Conservation (phyloP, 1,284 basidiomycete genomes). For the Tranzscheliella williamsii region DNA sequence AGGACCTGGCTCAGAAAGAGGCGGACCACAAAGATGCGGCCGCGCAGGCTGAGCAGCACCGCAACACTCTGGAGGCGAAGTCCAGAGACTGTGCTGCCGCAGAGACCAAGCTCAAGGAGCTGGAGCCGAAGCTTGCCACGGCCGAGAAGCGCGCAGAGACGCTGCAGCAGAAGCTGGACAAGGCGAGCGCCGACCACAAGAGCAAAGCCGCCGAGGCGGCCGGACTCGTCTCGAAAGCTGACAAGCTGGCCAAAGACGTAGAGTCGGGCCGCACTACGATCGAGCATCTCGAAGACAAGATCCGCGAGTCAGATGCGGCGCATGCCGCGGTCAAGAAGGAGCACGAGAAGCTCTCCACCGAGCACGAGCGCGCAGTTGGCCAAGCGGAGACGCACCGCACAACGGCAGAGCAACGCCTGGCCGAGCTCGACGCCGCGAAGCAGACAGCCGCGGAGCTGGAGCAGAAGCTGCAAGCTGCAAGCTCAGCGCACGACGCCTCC, state of each 20-base stretch:
- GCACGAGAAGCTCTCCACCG: slow-evolving; percentile 6
- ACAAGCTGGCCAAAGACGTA: slow-evolving; percentile 6
- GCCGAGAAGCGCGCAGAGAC: slow-evolving; percentile 1
- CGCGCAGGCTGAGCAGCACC: background rate
- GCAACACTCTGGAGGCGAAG: background rate
- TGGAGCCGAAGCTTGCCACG: background rate
- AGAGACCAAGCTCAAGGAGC: background rate
- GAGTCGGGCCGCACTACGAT: background rate
- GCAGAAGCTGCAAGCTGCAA: background rate
- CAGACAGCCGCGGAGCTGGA: background rate
- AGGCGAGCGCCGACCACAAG: slow-evolving; percentile 4
- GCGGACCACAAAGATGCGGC: slow-evolving; percentile 1
- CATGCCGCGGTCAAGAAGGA: background rate
- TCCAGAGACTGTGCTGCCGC: background rate
- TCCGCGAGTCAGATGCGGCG: background rate
- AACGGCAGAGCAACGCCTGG: background rate
- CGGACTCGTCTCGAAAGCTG: slow-evolving; percentile 3
- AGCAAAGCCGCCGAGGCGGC: slow-evolving; percentile 3
- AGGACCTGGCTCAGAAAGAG: slow-evolving; percentile 6
- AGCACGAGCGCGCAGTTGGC: background rate
- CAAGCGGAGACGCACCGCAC: background rate
- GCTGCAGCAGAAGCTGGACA: slow-evolving; percentile 5
- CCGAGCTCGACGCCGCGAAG: background rate
- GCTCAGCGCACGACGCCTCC: background rate
- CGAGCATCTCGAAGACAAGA: background rate